Conservation (phyloP, 305 asterid species). For the Solanum aculeatissimum region DNA sequence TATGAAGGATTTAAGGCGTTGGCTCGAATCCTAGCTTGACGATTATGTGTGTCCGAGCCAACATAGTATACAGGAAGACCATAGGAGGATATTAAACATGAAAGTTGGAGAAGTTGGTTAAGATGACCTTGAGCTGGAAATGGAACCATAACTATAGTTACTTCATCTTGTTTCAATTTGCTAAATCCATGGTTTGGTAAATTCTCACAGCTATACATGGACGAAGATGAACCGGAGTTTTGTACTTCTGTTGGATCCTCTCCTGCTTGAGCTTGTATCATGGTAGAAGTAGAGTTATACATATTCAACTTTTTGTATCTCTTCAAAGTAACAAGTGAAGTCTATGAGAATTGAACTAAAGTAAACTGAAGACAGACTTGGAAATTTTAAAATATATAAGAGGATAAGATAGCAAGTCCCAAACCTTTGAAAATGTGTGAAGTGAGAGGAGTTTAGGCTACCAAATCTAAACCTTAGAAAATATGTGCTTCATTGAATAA, state of each 20-base stretch:
- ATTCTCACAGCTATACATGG: neutral
- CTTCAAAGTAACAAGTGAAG: neutral
- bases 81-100: slow-evolving; percentile 6
- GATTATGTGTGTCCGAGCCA: slow-evolving; percentile 30
- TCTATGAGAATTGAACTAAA: neutral
- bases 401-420: too few species aligned
- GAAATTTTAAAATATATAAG: neutral
- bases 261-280: neutral
- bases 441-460: too few species aligned
- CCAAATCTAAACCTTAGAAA: too few species aligned
- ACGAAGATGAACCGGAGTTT: neutral
- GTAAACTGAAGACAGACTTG: neutral
- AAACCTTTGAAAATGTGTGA: too few species aligned
- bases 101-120: slow-evolving; percentile 16
- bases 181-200: neutral
- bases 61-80: slow-evolving; percentile 33
- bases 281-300: neutral
- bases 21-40: slow-evolving; percentile 29
- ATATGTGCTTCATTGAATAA: too few species aligned
- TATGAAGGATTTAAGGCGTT: slow-evolving; percentile 30
- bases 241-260: neutral
- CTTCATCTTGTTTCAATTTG: neutral
- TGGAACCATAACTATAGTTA: slow-evolving; percentile 9
- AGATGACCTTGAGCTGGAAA: slow-evolving; percentile 23
- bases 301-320: neutral